These are phyloP conservation scores for Daedaleopsis sinensis DNA, from an alignment of 768 basidiomycete species.

Conservation along the genomic window DNA sequence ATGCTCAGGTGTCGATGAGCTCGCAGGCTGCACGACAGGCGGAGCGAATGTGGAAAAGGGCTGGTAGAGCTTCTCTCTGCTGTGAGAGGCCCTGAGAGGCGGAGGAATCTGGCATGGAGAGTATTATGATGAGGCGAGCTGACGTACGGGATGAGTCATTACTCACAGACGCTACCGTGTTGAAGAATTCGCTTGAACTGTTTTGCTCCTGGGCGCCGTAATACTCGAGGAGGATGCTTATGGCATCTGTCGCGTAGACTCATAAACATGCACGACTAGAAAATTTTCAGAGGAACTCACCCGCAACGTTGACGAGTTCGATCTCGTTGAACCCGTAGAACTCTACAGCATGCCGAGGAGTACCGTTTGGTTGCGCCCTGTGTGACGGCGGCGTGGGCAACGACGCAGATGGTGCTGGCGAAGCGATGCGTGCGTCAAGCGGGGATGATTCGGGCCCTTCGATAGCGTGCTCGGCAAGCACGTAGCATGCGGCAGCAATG, in stretches of 20 bases:
- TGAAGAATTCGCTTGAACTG: slow-evolving; percentile 40
- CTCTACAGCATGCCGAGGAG: slow-evolving; percentile 67
- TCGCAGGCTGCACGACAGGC: not conserved
- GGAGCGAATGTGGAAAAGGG: slow-evolving; percentile 20
- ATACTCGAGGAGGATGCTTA: slow-evolving; percentile 72
- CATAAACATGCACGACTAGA: not conserved
- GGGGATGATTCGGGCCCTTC: slow-evolving; percentile 78
- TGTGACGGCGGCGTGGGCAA: slow-evolving; percentile 83
- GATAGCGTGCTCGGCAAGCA: slow-evolving; percentile 71
- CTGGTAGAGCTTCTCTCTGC: slow-evolving; percentile 29
- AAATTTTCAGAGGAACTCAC: slow-evolving; percentile 38
- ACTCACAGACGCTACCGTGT: slow-evolving; percentile 54
- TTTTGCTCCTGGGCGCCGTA: slow-evolving; percentile 64
- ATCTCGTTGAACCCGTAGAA: slow-evolving; percentile 63
- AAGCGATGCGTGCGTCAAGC: slow-evolving; percentile 73
- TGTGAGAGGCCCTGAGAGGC: slow-evolving; percentile 23
- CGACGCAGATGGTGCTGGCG: slow-evolving; percentile 70
- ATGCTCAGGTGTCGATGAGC: slow-evolving; percentile 11
- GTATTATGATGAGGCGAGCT: not conserved
- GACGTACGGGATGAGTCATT: not conserved
- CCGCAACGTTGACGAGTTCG: slow-evolving; percentile 62
- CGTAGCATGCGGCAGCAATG: slow-evolving; percentile 76
- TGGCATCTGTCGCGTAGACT: slow-evolving; percentile 48
- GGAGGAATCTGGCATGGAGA: slow-evolving; percentile 28
- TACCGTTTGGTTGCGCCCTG: slow-evolving; percentile 72